These are phyloP conservation scores for Solanum sitiens DNA, from an alignment of 257 asterid genomes.

Conservation along the genomic window DNA sequence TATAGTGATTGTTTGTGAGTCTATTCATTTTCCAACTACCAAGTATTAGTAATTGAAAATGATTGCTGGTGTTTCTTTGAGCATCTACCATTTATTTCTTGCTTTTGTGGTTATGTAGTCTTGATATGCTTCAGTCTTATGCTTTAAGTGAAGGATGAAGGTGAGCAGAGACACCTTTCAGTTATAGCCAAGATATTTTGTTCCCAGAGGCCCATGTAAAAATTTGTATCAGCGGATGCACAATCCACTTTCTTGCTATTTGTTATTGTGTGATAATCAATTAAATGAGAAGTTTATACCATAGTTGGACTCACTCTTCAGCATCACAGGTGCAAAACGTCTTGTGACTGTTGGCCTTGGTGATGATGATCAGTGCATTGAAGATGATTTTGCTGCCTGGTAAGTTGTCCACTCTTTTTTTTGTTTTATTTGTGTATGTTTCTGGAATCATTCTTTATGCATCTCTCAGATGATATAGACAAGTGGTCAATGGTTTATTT, in stretches of 20 bases:
- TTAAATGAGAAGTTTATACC: neutral
- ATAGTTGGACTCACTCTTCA: neutral
- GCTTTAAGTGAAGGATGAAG: neutral
- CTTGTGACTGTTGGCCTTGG: constrained; percentile 58
- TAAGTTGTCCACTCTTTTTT: constrained; percentile 11
- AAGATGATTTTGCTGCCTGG: constrained; percentile 77
- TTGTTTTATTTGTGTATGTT: neutral
- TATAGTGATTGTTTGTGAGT: neutral
- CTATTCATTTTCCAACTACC: neutral
- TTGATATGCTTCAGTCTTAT: neutral
- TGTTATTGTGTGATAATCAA: neutral
- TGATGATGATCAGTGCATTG: constrained; percentile 78
- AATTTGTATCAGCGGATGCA: neutral
- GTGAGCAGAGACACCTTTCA: neutral
- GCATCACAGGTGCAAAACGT: constrained; percentile 48
- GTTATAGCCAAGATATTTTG: neutral
- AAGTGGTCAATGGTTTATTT: neutral
- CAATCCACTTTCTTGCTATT: neutral
- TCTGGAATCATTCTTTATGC: neutral
- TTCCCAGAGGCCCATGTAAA: neutral
- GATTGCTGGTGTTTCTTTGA: neutral
- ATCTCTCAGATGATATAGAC: neutral
- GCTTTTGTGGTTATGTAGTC: neutral
- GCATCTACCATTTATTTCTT: neutral
- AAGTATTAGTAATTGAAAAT: neutral